phyloP scores from a whole-genome alignment of 176 grass and related monocot genomes.

The Dendrocalamus sinicus region DNA sequence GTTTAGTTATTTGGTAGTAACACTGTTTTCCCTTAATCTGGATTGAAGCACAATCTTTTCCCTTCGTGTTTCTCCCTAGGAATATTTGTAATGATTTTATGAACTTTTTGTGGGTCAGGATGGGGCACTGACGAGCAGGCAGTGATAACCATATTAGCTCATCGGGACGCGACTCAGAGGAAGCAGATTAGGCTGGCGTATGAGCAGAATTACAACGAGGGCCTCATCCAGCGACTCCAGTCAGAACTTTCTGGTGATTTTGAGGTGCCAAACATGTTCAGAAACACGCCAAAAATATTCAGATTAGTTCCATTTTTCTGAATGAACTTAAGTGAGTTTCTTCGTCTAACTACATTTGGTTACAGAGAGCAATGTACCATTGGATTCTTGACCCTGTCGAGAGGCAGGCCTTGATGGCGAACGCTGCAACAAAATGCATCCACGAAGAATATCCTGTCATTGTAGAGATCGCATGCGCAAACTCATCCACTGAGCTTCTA shows the following conservation, averaged over 20 bases:
- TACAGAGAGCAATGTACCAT: constrained; percentile 69
- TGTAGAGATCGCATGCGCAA: constrained; percentile 69
- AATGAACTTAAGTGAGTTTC: background rate
- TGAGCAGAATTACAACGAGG: constrained; percentile 65
- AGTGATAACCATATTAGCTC: constrained; percentile 67
- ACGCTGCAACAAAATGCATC: constrained; percentile 60
- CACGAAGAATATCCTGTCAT: constrained; percentile 55
- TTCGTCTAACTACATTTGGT: background rate
- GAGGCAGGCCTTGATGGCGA: constrained; percentile 69
- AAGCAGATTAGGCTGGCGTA: constrained; percentile 67
- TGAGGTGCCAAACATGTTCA: constrained; percentile 48
- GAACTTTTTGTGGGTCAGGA: constrained; percentile 46
- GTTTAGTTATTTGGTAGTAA: background rate
- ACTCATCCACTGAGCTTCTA: constrained; percentile 62
- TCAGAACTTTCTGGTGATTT: constrained; percentile 79
- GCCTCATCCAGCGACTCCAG: constrained; percentile 63
- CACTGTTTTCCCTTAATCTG: background rate
- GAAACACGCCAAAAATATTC: too few species aligned
- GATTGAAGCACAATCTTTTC: background rate
- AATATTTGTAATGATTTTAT: background rate
- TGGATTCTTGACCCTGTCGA: constrained; percentile 75
- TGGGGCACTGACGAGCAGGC: constrained; percentile 92
- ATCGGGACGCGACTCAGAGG: constrained; percentile 69
- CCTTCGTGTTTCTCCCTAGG: background rate
- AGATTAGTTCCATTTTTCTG: background rate